Base-by-base conservation (phyloP, 768 basidiomycete species). In the Hypholoma fasciculare region DNA sequence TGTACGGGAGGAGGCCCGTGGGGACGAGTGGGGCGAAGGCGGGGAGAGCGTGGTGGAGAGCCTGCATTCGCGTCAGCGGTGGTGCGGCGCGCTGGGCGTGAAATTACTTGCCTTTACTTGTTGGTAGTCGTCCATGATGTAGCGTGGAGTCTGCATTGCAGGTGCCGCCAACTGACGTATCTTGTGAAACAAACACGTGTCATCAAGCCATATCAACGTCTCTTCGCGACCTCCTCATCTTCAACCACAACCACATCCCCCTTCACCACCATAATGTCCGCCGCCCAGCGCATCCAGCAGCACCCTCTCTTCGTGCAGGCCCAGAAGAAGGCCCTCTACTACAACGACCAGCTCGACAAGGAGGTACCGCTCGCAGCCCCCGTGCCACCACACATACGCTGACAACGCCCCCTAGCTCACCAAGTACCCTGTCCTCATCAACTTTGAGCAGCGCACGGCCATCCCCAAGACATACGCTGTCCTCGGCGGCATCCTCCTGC, bases 381-480 rank as follows among this genome's bases (percentile, higher is more conserved):
- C 26, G 20, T 7, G 36, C 50, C 49, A 23, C 43, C 54, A 34
- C 27, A 52, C 54, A 34, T 43, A 6, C 37, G 30, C 30, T 49
- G 40, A 49, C 49, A 53, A 27, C 61, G 65, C 39, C 59, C 40
- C 46, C 59, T 68, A 91, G 89, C 85, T 92, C 62, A 78, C 84
- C 67, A 95, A 92, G 81, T 98, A 95, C 74, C 90, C 94, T 19
- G 81, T 89, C 55, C 80, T 98, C 68, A 87, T 82, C 79, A 81
- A 82, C 65, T 71, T 98, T 67, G 96, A 99, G 79, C 83, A 90
- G 69, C 88, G 89, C 74, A 96, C 94, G 3, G 90, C 92, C 68
- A 78, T 98, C 42, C 96, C 96, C 64, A 99, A 98, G 82, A 83
- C 92, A 9, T 95, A 94, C 73, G 82, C 88, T 61, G 92, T 92